A percentile compares a stretch with the other conserved stretches of the same genome.
Evolutionary conservation across 73 alveolate genomes (phyloP).

Genomic region (Stentor coeruleus): DNA sequence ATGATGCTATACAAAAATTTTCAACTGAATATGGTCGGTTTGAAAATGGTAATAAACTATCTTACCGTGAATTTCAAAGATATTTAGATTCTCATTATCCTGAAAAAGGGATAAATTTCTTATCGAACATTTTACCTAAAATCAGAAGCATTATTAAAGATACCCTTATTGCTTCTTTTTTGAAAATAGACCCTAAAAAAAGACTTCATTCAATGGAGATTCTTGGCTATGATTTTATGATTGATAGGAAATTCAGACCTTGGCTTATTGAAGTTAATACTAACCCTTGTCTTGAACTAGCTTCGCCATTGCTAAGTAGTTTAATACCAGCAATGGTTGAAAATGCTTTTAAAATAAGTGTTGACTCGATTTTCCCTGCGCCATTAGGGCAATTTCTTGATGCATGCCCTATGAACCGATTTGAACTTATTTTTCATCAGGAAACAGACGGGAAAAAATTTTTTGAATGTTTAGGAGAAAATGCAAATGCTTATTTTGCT

Average conservation of each 20-base stretch:
- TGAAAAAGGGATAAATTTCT: conserved; percentile 45
- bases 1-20: conserved; percentile 92
- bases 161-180: too few relatives aligned
- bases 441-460: too few relatives aligned
- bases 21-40: conserved; percentile 85
- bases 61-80: conserved; percentile 62
- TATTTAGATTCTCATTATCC: conserved; percentile 66
- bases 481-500: too few relatives aligned
- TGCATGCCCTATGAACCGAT: too few relatives aligned
- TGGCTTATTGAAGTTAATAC: conserved; percentile 72
- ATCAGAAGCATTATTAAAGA: conserved; percentile 69
- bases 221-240: conserved; percentile 72
- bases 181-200: too few relatives aligned
- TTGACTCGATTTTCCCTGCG: too few relatives aligned
- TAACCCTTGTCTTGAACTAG: conserved; percentile 59
- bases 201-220: too few relatives aligned
- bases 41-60: conserved; percentile 84
- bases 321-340: conserved; percentile 70
- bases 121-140: conserved; percentile 68
- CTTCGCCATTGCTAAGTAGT: conserved; percentile 61
- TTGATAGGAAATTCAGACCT: conserved; percentile 65
- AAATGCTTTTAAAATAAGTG: conserved; percentile 66
- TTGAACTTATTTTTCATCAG: too few relatives aligned
- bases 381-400: too few relatives aligned
- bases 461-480: too few relatives aligned